Evolutionary conservation across 176 grass and related monocot species (phyloP).

Genomic region (Juncus inflexus): DNA sequence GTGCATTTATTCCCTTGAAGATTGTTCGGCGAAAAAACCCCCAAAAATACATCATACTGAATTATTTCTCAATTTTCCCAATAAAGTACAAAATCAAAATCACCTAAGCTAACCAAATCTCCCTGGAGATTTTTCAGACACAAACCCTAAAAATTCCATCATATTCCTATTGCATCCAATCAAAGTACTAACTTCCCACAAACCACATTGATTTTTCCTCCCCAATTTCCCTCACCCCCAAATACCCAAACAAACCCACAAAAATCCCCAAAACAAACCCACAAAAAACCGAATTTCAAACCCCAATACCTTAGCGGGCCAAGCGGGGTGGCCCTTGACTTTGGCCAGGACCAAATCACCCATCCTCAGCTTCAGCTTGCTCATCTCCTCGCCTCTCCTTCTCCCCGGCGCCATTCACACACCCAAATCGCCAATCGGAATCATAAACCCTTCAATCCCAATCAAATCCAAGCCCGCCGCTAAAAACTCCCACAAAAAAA

Average conservation of each 20-base stretch:
- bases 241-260: background rate
- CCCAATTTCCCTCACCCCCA: background rate
- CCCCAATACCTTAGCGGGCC: conserved; percentile 20
- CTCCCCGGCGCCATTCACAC: conserved; percentile 20
- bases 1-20: too few species aligned
- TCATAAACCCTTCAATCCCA: background rate
- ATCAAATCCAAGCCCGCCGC: background rate
- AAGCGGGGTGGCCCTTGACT: conserved; percentile 20
- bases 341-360: conserved; percentile 24
- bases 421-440: conserved; percentile 8
- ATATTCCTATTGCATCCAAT: background rate
- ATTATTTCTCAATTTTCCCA: too few species aligned
- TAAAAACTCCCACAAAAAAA: background rate
- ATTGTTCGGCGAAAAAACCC: too few species aligned
- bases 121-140: background rate
- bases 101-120: background rate
- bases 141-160: conserved; percentile 9
- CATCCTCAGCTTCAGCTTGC: conserved; percentile 1
- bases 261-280: background rate
- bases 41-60: too few species aligned
- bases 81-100: background rate
- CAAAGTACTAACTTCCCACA: background rate
- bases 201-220: conserved; percentile 7
- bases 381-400: conserved; percentile 13
- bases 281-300: background rate